Evolutionary conservation across 768 basidiomycete species (phyloP), one percentile per base, ranked within the genome.

Genomic region (Auricularia heimuer): DNA sequence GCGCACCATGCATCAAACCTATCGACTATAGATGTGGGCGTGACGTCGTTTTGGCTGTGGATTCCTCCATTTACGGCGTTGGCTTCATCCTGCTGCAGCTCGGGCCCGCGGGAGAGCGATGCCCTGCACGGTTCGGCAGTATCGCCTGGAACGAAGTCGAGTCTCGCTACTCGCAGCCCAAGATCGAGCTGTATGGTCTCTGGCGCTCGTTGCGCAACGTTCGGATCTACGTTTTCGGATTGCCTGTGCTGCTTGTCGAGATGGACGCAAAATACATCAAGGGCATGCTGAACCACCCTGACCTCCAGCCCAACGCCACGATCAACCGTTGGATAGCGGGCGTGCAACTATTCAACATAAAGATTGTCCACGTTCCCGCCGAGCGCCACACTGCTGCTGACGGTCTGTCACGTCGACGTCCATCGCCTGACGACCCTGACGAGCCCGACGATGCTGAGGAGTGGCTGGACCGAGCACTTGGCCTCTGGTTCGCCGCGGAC

Each of bases 111-210:
- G 63, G 69, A 0, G 65, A 66, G 14, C 65, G 69, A 0, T 70
- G 70, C 18, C 78, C 72, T 35, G 69, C 73, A 0, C 66, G 71
- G 0, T 82, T 80, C 47, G 72, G 78, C 0, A 81, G 77, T 0
- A 77, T 82, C 0, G 68, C 74, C 0, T 69, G 80, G 33, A 78
- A 77, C 45, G 72, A 67, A 0, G 66, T 65, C 11, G 71, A 74
- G 47, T 8, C 54, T 0, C n/a, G 63, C 0, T 71, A 71, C 54
- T 71, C 69, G 0, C 73, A 73, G 36, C 65, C 72, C 1, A 75
- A 75, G 37, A 39, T 75, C 3, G 69, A 74, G 47, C 63, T 74
- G 0, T 75, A 73, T 61, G 70, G 73, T 3, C 65, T 73, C 0
- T 73, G 61, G 54, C 65, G 61, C 1, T 56, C 67, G 14, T 35